Conservation (phyloP, 2,329 filamentous ascomycete genomes). For the Cryphonectria carpinicola region DNA sequence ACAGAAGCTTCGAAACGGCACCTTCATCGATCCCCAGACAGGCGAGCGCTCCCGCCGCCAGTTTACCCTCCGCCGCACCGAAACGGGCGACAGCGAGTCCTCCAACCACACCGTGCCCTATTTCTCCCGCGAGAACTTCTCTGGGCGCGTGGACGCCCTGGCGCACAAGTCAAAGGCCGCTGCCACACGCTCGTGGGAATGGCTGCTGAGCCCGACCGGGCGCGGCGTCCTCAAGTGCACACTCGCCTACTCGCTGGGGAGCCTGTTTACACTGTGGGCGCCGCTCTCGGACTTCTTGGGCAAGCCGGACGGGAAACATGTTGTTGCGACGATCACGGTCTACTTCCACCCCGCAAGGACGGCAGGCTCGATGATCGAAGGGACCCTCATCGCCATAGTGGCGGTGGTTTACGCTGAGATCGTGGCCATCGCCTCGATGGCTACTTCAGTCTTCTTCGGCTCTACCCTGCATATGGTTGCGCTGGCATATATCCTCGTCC, state of each 20-base stretch:
- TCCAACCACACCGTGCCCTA: conserved; percentile 41
- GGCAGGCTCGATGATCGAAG: conserved; percentile 87
- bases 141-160: conserved; percentile 41
- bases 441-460: conserved; percentile 79
- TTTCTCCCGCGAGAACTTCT: conserved; percentile 40
- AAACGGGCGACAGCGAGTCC: conserved; percentile 32
- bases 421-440: conserved; percentile 84
- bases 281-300: conserved; percentile 75
- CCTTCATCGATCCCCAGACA: conserved; percentile 83
- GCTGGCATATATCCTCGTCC: conserved; percentile 76
- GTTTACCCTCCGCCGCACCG: conserved; percentile 71
- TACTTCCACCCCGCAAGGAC: conserved; percentile 93
- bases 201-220: conserved; percentile 72
- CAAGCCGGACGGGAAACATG: conserved; percentile 86
- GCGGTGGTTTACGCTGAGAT: conserved; percentile 80
- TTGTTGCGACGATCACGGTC: conserved; percentile 90
- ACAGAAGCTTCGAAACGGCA: conserved; percentile 79
- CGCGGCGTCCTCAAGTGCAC: conserved; percentile 88
- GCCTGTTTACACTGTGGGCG: conserved; percentile 81
- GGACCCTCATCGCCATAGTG: conserved; percentile 73
- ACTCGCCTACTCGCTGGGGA: conserved; percentile 84
- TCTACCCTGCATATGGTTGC: conserved; percentile 66
- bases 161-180: conserved; percentile 44
- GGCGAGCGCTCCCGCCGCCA: conserved; percentile 81
- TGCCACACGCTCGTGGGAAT: conserved; percentile 54